Conservation (phyloP, 306 rosid genomes). For the Quercus ilex region DNA sequence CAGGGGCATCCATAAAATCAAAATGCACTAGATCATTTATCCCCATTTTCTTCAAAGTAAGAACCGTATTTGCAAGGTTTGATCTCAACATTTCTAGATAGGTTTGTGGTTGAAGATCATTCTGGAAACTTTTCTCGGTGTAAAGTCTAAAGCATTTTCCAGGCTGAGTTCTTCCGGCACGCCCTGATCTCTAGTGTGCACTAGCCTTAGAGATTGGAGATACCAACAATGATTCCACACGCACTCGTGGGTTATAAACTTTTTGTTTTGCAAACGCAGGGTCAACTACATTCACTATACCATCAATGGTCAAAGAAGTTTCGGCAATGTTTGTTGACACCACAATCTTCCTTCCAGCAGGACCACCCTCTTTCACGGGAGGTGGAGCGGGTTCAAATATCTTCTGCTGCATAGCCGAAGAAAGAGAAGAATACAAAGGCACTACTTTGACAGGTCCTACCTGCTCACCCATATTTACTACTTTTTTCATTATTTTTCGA, state of each 20-base stretch:
- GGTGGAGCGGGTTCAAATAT: conserved; percentile 92
- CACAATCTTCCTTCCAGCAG: conserved; percentile 93
- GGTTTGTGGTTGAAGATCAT: conserved; percentile 91
- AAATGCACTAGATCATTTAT: conserved; percentile 94
- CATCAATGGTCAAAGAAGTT: conserved; percentile 94
- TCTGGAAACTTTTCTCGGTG: conserved; percentile 75
- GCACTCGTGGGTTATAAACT: conserved; percentile 86
- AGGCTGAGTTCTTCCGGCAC: conserved; percentile 96
- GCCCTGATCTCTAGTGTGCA: conserved; percentile 96
- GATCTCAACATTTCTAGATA: conserved; percentile 90
- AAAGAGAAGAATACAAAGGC: conserved; percentile 87
- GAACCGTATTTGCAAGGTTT: conserved; percentile 91
- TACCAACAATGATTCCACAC: conserved; percentile 86
- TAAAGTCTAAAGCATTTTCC: conserved; percentile 40
- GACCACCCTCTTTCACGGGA: conserved; percentile 71
- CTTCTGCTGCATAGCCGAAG: conserved; percentile 94
- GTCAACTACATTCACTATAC: conserved; percentile 92
- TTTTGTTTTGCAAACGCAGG: conserved; percentile 91
- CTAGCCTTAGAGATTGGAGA: conserved; percentile 94
- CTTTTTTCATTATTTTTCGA: conserved; percentile 73
- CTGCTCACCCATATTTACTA: conserved; percentile 76
- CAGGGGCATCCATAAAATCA: conserved; percentile 98
- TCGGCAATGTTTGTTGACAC: conserved; percentile 92
- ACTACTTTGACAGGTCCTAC: conserved; percentile 93
- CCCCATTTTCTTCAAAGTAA: conserved; percentile 86